Evolutionary conservation across 257 asterid species (phyloP).

Genomic region (Ballota nigra): DNA sequence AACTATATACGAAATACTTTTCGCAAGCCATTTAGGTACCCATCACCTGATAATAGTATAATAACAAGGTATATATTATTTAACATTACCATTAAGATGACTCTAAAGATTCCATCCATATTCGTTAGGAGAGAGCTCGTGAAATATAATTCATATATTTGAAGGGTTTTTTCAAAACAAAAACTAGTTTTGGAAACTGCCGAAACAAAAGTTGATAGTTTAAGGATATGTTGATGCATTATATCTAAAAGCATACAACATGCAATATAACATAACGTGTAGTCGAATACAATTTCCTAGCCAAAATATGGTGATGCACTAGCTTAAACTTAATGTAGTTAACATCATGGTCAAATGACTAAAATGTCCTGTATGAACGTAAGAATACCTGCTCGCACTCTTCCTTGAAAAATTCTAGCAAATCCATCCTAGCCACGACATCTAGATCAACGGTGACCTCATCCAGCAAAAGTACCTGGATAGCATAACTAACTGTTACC

Average conservation of each 20-base stretch:
- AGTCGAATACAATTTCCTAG: neutral
- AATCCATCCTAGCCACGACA: constrained; percentile 97
- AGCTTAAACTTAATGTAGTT: neutral
- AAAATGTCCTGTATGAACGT: constrained; percentile 6
- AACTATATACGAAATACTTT: too few species aligned
- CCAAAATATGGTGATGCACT: neutral
- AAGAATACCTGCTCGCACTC: constrained; percentile 81
- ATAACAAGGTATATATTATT: too few species aligned
- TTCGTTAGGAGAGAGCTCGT: too few species aligned
- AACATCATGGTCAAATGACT: neutral
- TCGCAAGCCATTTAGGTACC: too few species aligned
- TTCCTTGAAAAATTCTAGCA: constrained; percentile 81
- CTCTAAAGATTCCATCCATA: too few species aligned
- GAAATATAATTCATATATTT: too few species aligned
- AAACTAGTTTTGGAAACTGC: too few species aligned
- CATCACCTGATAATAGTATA: too few species aligned
- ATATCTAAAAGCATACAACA: neutral
- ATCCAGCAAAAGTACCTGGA: constrained; percentile 91
- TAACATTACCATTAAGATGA: too few species aligned
- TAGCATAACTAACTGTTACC: constrained; percentile 23
- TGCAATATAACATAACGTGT: neutral
- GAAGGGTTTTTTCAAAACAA: too few species aligned
- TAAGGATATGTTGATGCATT: too few species aligned
- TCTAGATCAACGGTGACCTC: constrained; percentile 97
- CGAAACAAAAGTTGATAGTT: too few species aligned